Evolutionary conservation across 345 rosid genomes (phyloP).

Genomic region (Moricandia moricandioides): DNA sequence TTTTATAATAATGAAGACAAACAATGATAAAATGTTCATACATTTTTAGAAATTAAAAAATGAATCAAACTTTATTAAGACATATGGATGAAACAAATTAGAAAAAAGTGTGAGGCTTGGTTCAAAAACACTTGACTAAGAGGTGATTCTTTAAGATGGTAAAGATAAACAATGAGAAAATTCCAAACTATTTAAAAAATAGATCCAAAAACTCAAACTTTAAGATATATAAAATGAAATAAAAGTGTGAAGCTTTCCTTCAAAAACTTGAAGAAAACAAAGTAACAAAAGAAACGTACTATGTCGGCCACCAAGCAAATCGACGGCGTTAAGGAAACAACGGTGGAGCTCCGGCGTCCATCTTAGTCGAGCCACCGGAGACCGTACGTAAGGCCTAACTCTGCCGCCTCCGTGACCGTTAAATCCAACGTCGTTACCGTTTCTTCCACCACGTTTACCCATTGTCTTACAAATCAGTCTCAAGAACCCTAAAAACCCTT

Average conservation of each 20-base stretch:
- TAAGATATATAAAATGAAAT: neutral
- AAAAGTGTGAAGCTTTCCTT: neutral
- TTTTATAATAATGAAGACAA: neutral
- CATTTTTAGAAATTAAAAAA: neutral
- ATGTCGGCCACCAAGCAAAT: conserved; percentile 84
- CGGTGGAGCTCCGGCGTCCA: conserved; percentile 99
- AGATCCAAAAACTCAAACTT: neutral
- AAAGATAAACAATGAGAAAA: neutral
- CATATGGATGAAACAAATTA: neutral
- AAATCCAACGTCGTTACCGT: conserved; percentile 9
- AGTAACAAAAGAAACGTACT: conserved; percentile 41
- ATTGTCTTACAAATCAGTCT: conserved; percentile 23
- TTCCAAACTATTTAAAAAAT: neutral
- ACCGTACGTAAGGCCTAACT: conserved; percentile 87
- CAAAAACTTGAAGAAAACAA: neutral
- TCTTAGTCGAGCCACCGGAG: conserved; percentile 84
- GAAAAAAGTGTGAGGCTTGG: neutral
- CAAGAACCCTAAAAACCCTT: conserved; percentile 5
- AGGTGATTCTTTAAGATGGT: neutral
- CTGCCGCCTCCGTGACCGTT: conserved; percentile 46
- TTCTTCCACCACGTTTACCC: conserved; percentile 71
- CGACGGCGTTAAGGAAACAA: conserved; percentile 85
- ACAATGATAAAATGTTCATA: neutral
- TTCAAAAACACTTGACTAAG: neutral
- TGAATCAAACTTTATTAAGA: neutral